These are phyloP conservation scores for Cadophora malorum DNA, from an alignment of 2,329 filamentous ascomycete genomes.

Conservation along the genomic window DNA sequence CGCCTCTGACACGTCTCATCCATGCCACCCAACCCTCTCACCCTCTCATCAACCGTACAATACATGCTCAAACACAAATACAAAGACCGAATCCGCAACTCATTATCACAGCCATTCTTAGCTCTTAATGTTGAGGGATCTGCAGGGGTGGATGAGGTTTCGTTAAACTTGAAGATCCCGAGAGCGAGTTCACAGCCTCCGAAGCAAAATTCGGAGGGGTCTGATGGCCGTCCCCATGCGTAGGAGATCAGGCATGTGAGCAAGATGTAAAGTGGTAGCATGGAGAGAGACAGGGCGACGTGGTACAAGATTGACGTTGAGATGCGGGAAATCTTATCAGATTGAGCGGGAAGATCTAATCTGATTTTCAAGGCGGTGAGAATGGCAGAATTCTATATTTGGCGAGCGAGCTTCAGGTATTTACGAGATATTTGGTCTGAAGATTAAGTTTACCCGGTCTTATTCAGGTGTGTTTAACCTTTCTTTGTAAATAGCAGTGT, in stretches of 20 bases:
- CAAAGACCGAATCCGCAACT: background rate
- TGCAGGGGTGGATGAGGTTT: background rate
- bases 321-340: conserved; percentile 8
- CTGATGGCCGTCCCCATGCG: background rate
- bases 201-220: conserved; percentile 1
- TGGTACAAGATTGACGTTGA: background rate
- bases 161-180: background rate
- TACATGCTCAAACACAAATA: conserved; percentile 6
- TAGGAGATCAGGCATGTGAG: background rate
- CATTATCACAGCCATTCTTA: background rate
- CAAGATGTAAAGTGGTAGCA: conserved; percentile 2
- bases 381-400: background rate
- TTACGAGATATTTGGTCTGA: no score
- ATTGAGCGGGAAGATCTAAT: background rate
- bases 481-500: no score
- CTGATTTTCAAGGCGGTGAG: conserved; percentile 14
- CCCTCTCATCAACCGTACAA: background rate
- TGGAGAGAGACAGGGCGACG: background rate
- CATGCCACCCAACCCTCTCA: background rate
- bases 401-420: no score
- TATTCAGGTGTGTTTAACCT: no score
- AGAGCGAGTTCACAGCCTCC: conserved; percentile 11
- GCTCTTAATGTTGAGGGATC: background rate
- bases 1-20: conserved; percentile 8
- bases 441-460: no score